Evolutionary conservation across 164 flowering plant genomes (phyloP), one percentile per base, ranked within the genome.

Genomic region (Paratinospora sagittata): DNA sequence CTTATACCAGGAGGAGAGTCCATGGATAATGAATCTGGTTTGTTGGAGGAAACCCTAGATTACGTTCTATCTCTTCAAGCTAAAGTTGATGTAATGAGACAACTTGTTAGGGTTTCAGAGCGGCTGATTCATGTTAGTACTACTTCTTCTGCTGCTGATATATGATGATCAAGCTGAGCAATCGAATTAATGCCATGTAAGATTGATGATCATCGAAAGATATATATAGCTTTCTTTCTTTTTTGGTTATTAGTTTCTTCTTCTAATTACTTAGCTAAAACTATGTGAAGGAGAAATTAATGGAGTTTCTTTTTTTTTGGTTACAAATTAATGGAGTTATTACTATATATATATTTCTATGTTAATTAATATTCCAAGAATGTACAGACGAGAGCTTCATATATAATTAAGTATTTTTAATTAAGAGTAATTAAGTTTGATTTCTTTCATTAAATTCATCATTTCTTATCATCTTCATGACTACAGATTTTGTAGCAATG

Each of bases 21-120:
- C 17, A 84, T 90, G 81, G 87, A 88, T 73, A 88, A 84, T 5
- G 37, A 71, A 3, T 78, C 74, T 72, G 77, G 85, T 73, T 71
- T 89, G 43, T 37, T 89, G 24, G 82, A 81, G 60, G 98, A 93
- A 82, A 84, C 97, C 78, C 80, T 89, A 65, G 96, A 89, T 72
- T 93, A 93, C 71, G 81, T 93, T 2, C 21, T 79, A 9, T 80
- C 89, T 52, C 88, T 93, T 19, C 75, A 72, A 71, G 89, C 88
- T 75, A 95, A 89, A 72, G 87, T 90, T 26, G 90, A 87, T 81
- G 93, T 90, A 57, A 93, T 89, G 98, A 73, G 82, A 33, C 78
- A 68, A 70, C 72, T 90, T 61, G 84, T 84, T 27, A 75, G 63
- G 75, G 87, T 81, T 26, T 73, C 78, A 7, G 74, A 76, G 71